These are phyloP conservation scores for Parafenestella ontariensis DNA, from an alignment of 2,329 filamentous ascomycete species.

Conservation along the genomic window DNA sequence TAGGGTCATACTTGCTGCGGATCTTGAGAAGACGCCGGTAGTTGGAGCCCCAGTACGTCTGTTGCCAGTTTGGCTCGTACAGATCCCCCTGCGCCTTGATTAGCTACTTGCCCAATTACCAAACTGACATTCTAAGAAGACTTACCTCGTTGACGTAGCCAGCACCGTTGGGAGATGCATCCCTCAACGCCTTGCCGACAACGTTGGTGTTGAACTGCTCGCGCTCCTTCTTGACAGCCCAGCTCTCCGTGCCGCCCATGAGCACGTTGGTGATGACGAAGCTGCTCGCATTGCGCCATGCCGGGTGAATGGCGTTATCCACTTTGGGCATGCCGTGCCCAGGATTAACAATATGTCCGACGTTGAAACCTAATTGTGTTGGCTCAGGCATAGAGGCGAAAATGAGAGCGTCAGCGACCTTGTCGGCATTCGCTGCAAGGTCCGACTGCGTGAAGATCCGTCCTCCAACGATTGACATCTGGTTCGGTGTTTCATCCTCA, in stretches of 20 bases:
- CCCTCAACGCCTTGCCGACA: conserved; percentile 37
- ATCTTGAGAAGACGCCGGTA: conserved; percentile 40
- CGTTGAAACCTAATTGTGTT: conserved; percentile 31
- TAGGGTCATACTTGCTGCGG: conserved; percentile 44
- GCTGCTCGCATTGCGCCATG: conserved; percentile 46
- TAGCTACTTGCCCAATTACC: background rate
- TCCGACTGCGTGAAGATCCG: conserved; percentile 43
- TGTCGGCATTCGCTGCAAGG: conserved; percentile 29
- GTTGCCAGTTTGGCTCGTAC: conserved; percentile 47
- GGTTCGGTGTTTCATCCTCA: conserved; percentile 41
- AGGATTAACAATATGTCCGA: conserved; percentile 47
- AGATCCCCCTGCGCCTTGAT: conserved; percentile 36
- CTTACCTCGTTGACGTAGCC: conserved; percentile 45
- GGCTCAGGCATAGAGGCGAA: conserved; percentile 31
- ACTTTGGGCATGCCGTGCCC: conserved; percentile 34
- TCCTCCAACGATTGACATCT: conserved; percentile 41
- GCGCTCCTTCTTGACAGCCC: conserved; percentile 37
- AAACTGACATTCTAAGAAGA: background rate
- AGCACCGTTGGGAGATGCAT: conserved; percentile 40
- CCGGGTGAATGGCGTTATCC: conserved; percentile 44
- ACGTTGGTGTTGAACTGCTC: conserved; percentile 41
- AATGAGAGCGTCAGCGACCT: conserved; percentile 35
- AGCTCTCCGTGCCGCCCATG: conserved; percentile 39
- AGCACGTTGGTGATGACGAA: conserved; percentile 46
- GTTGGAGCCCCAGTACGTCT: conserved; percentile 46